phyloP scores from a whole-genome alignment of 2,329 filamentous ascomycete species.

The Amylocarpus encephaloides region DNA sequence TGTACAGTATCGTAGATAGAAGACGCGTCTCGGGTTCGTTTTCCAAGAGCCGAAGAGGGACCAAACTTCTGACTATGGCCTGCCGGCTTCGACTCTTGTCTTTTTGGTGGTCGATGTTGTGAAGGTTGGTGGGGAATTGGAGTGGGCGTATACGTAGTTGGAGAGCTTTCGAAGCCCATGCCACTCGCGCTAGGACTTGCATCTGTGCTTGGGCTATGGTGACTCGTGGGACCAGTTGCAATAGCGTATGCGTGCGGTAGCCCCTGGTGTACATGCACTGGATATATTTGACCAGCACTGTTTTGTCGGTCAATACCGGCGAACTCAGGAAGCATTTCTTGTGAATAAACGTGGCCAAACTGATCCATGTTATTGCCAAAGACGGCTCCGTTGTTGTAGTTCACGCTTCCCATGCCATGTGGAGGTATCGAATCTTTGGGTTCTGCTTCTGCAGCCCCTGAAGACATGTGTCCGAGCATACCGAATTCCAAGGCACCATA shows the following conservation, averaged over 20 bases:
- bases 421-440: constrained; percentile 55
- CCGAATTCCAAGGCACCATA: constrained; percentile 94
- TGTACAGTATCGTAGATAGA: constrained; percentile 84
- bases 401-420: constrained; percentile 38
- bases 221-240: constrained; percentile 53
- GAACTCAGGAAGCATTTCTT: constrained; percentile 46
- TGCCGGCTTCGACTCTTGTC: constrained; percentile 23
- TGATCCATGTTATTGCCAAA: constrained; percentile 34
- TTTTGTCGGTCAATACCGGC: constrained; percentile 41
- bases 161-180: constrained; percentile 50
- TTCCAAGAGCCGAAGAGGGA: constrained; percentile 33
- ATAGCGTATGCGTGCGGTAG: constrained; percentile 61
- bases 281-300: constrained; percentile 35
- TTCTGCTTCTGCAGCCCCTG: constrained; percentile 75
- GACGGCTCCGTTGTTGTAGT: constrained; percentile 25
- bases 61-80: constrained; percentile 24
- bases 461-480: constrained; percentile 93
- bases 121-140: constrained; percentile 18
- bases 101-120: constrained; percentile 24
- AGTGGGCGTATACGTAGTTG: constrained; percentile 31
- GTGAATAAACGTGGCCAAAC: constrained; percentile 43
- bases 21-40: constrained; percentile 66
- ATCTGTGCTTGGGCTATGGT: constrained; percentile 59
- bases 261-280: constrained; percentile 51
- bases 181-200: constrained; percentile 52